Percentiles rank a stretch among this genome's conserved stretches.
These are phyloP conservation scores for Dipteronia sinensis DNA, from an alignment of 345 rosid species.

Conservation along the genomic window DNA sequence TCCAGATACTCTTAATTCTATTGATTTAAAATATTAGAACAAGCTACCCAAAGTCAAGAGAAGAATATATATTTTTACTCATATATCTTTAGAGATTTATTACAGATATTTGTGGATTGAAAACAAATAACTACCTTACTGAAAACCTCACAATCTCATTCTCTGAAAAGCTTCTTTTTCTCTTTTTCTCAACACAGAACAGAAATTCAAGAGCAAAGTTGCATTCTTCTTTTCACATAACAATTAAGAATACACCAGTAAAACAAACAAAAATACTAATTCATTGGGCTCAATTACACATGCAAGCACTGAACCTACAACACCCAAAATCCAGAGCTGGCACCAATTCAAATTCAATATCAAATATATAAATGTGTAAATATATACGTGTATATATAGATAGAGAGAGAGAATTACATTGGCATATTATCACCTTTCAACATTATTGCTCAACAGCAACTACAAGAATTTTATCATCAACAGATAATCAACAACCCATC, in stretches of 20 bases:
- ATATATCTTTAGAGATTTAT: too few relatives aligned
- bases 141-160: too few relatives aligned
- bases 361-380: not conserved
- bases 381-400: not conserved
- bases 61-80: too few relatives aligned
- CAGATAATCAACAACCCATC: not conserved
- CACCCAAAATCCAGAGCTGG: not conserved
- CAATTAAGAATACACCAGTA: not conserved
- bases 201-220: not conserved
- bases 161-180: not conserved
- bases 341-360: not conserved
- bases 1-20: too few relatives aligned
- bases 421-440: not conserved
- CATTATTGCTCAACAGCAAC: not conserved
- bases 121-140: too few relatives aligned
- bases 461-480: constrained; percentile 4
- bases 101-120: too few relatives aligned
- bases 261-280: not conserved
- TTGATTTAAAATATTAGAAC: too few relatives aligned
- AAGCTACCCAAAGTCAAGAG: too few relatives aligned
- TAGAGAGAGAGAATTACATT: constrained; percentile 44
- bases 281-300: not conserved
- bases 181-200: not conserved
- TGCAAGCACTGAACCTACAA: not conserved
- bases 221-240: not conserved